Evolutionary conservation across 2,329 filamentous ascomycete genomes (phyloP), one percentile per base, ranked within the genome.

Genomic region (Phyllosticta citrichinensis): DNA sequence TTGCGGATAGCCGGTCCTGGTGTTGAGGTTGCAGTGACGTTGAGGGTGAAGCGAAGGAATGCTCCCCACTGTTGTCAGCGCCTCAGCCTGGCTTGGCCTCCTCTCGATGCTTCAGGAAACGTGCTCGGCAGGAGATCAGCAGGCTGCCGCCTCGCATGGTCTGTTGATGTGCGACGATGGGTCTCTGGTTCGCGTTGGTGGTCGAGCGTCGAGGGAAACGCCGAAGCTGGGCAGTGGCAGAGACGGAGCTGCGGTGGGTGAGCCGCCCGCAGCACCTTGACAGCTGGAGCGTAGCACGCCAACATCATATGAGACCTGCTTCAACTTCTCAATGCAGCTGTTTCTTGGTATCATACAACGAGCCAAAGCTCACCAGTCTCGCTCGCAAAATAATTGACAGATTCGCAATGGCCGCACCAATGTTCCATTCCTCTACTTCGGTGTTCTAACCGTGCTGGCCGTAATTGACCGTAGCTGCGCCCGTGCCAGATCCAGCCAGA

Each of bases 1-100:
- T 97, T 52, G 50, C 66, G 52, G 57, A 62, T 5, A 52, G 66
- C 66, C 67, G 66, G 9, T 17, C 17, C 20, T 56, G 55, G 33
- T 33, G 58, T 57, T 40, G 52, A 54, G 59, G 63, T 19, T 67
- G 66, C 40, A 22, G 55, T 61, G 59, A 19, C 33, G 40, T 27
- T 14, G 55, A n/a, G 52, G 12, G 33, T 10, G n/a, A 9, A 27
- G 30, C 24, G 59, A 47, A 30, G 25, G 54, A 57, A 52, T 56
- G 53, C 58, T 54, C 53, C 52, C 40, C 52, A 54, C 27, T 51
- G 54, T 47, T 40, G 30, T 53, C 19, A 52, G 24, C 53, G 55
- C 20, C 55, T 61, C 55, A 61, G 59, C 55, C 55, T 14, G 59
- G 59, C 52, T 60, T 60, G 58, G 58, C 57, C n/a, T 9, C 5